phyloP scores from a whole-genome alignment of 1,284 basidiomycete species.

The Agroathelia rolfsii region DNA sequence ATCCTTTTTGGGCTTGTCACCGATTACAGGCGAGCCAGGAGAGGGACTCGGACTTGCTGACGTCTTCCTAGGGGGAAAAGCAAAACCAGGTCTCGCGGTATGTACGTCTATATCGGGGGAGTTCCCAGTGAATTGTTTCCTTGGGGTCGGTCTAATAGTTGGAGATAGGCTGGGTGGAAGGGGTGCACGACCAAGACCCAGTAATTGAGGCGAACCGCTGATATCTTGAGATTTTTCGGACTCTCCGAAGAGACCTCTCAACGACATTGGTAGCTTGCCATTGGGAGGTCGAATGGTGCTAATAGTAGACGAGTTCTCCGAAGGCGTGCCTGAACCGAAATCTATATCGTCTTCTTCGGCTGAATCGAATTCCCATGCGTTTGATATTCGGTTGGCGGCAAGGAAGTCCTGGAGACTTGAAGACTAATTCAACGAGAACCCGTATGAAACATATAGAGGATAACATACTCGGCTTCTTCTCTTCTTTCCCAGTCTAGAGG shows the following conservation, averaged over 20 bases:
- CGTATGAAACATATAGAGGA: conserved; percentile 1
- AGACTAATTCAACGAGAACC: conserved; percentile 6
- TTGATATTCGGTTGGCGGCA: conserved; percentile 36
- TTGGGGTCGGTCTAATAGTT: no score
- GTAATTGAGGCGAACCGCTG: conserved; percentile 33
- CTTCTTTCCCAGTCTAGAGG: conserved; percentile 65
- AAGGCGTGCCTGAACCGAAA: conserved; percentile 4
- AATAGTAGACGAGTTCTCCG: conserved; percentile 21
- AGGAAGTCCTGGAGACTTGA: conserved; percentile 22
- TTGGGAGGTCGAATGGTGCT: conserved; percentile 40
- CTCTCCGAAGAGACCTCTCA: conserved; percentile 61
- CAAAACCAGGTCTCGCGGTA: background rate
- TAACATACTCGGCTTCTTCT: conserved; percentile 40
- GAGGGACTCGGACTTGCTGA: no score
- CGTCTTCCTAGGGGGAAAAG: conserved; percentile 1
- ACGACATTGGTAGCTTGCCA: conserved; percentile 53
- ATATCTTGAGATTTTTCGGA: no score
- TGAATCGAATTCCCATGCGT: conserved; percentile 72
- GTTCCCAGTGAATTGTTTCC: conserved; percentile 11
- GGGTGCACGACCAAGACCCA: conserved; percentile 18
- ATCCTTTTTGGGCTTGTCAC: no score
- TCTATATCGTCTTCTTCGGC: conserved; percentile 30
- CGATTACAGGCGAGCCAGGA: no score
- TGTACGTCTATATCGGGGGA: conserved; percentile 12
- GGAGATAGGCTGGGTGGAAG: conserved; percentile 19